These are phyloP conservation scores for Clarireedia homoeocarpa DNA, from an alignment of 2,329 filamentous ascomycete genomes.

Conservation along the genomic window DNA sequence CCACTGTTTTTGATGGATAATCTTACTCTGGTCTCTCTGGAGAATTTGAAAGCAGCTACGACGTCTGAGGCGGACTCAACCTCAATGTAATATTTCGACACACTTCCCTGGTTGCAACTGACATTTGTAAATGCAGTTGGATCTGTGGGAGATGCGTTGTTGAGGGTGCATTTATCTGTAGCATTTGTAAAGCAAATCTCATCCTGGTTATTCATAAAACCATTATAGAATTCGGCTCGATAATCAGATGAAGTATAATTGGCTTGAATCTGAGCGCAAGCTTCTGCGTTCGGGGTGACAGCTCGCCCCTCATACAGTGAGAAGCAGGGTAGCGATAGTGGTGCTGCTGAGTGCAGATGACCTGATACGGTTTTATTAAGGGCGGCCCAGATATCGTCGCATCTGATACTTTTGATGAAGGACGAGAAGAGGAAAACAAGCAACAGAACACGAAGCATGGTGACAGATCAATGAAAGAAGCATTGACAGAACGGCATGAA, in stretches of 20 bases:
- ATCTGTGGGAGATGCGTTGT: constrained; percentile 20
- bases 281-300: constrained; percentile 12
- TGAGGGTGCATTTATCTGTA: constrained; percentile 25
- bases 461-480: background rate
- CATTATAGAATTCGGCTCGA: constrained; percentile 18
- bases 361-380: constrained; percentile 20
- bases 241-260: constrained; percentile 25
- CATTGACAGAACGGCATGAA: too few relatives aligned
- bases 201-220: constrained; percentile 25
- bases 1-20: constrained; percentile 28
- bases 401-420: background rate
- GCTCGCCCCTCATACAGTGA: constrained; percentile 22
- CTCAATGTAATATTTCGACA: constrained; percentile 15
- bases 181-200: constrained; percentile 25
- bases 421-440: background rate
- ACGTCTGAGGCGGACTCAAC: constrained; percentile 33
- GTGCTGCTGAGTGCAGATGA: constrained; percentile 16
- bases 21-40: constrained; percentile 34
- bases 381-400: constrained; percentile 2
- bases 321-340: constrained; percentile 28
- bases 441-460: background rate
- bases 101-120: constrained; percentile 15
- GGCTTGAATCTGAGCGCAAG: constrained; percentile 20
- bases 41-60: constrained; percentile 36
- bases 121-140: constrained; percentile 14